These are phyloP conservation scores for Boechera divaricarpa DNA, from an alignment of 345 rosid genomes.

Conservation along the genomic window DNA sequence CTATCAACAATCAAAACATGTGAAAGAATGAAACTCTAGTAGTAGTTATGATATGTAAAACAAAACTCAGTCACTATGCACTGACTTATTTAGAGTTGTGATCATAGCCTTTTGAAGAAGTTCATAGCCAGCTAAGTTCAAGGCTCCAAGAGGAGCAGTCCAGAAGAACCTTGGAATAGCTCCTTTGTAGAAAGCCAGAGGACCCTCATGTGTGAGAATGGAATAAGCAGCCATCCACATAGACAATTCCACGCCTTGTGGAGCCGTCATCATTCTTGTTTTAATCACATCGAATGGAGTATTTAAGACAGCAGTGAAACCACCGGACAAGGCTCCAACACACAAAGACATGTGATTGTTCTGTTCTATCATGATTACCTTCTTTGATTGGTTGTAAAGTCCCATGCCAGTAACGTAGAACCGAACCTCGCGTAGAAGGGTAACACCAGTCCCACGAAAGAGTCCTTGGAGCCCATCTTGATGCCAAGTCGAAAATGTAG, in stretches of 20 bases:
- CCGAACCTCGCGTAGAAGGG: slow-evolving; percentile 92
- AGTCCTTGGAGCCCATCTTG: slow-evolving; percentile 85
- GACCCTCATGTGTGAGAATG: slow-evolving; percentile 74
- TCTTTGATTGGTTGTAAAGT: slow-evolving; percentile 84
- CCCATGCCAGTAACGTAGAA: slow-evolving; percentile 94
- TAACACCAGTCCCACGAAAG: slow-evolving; percentile 92
- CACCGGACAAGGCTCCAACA: slow-evolving; percentile 93
- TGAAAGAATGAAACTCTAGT: background rate
- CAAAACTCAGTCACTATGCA: slow-evolving; percentile 26
- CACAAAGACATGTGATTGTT: background rate
- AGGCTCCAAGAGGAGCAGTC: slow-evolving; percentile 97
- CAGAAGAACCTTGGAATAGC: slow-evolving; percentile 92
- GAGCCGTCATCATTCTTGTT: slow-evolving; percentile 97
- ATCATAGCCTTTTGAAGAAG: slow-evolving; percentile 76
- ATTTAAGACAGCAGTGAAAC: slow-evolving; percentile 79
- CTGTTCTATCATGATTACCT: slow-evolving; percentile 50
- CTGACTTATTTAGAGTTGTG: slow-evolving; percentile 28
- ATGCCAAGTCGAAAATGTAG: slow-evolving; percentile 74
- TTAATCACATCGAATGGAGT: slow-evolving; percentile 96
- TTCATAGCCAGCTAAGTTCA: slow-evolving; percentile 96
- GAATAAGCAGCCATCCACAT: slow-evolving; percentile 78
- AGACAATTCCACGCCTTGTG: slow-evolving; percentile 69
- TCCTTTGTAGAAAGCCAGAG: slow-evolving; percentile 88
- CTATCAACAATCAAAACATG: slow-evolving; percentile 4
- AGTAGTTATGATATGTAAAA: background rate